Percentiles rank a stretch among this genome's conserved stretches.
These are phyloP conservation scores for Neodidymelliopsis sp. DNA, from an alignment of 2,329 filamentous ascomycete species.

Conservation along the genomic window DNA sequence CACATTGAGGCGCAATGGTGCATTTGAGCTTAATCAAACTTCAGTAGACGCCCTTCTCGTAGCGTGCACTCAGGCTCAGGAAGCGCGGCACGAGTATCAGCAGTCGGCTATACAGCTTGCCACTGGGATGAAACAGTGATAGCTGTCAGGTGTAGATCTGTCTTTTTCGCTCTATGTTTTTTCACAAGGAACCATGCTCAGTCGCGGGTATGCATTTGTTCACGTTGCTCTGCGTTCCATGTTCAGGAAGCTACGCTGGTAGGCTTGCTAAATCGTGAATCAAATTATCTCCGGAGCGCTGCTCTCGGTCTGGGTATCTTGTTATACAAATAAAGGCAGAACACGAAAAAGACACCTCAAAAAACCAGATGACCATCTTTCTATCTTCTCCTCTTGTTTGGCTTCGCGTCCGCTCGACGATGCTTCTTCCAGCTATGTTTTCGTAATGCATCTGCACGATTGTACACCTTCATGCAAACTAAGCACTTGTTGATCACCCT, in stretches of 20 bases:
- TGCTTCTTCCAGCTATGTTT: constrained; percentile 22
- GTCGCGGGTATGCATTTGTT: too few species aligned
- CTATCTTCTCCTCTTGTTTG: constrained; percentile 10
- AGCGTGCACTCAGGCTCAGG: too few species aligned
- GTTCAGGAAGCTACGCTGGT: background rate
- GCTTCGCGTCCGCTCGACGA: constrained; percentile 1
- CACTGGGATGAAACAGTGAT: too few species aligned
- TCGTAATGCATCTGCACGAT: constrained; percentile 19
- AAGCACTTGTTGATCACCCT: constrained; percentile 6
- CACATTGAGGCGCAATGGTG: too few species aligned
- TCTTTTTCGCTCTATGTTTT: too few species aligned
- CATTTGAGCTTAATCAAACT: too few species aligned
- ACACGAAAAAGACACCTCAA: background rate
- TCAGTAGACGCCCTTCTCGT: too few species aligned
- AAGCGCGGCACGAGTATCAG: too few species aligned
- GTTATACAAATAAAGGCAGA: background rate
- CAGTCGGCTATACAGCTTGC: too few species aligned
- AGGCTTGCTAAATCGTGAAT: background rate
- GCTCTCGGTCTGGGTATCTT: background rate
- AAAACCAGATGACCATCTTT: background rate
- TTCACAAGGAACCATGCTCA: too few species aligned
- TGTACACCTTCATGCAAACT: constrained; percentile 9
- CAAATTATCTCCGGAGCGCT: too few species aligned
- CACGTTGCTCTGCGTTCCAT: background rate
- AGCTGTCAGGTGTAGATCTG: too few species aligned